These are phyloP conservation scores for Annulohypoxylon bovei DNA, from an alignment of 495 filamentous ascomycete species.

Conservation along the genomic window DNA sequence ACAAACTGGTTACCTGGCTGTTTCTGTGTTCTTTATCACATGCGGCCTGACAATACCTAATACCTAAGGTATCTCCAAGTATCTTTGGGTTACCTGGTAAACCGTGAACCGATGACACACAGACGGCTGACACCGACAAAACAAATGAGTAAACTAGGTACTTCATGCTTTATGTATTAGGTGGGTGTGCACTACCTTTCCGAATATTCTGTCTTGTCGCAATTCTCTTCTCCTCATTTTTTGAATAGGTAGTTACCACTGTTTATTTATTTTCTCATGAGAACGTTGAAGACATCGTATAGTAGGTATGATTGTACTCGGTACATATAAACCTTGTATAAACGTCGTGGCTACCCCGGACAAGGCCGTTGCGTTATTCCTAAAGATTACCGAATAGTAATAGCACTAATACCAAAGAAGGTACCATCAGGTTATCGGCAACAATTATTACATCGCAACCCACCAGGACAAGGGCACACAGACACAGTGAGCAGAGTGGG, in stretches of 20 bases:
- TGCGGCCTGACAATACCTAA: neutral
- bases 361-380: neutral
- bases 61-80: too few species aligned
- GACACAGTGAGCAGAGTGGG: neutral
- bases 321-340: neutral
- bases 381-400: constrained; percentile 1
- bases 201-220: neutral
- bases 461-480: neutral
- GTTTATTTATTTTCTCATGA: neutral
- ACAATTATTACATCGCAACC: neutral
- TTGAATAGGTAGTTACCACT: too few species aligned
- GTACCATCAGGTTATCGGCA: neutral
- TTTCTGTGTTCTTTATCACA: constrained; percentile 16
- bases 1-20: constrained; percentile 1
- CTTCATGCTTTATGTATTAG: constrained; percentile 13
- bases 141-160: constrained; percentile 15
- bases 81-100: constrained; percentile 34
- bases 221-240: neutral
- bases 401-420: constrained; percentile 4
- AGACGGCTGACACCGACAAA: constrained; percentile 26
- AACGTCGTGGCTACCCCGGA: neutral
- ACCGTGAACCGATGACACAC: constrained; percentile 34
- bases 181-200: constrained; percentile 6
- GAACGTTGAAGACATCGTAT: too few species aligned
- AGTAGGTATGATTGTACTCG: neutral